These are phyloP conservation scores for Colletotrichum trifolii DNA, from an alignment of 2,329 filamentous ascomycete genomes.

Conservation along the genomic window DNA sequence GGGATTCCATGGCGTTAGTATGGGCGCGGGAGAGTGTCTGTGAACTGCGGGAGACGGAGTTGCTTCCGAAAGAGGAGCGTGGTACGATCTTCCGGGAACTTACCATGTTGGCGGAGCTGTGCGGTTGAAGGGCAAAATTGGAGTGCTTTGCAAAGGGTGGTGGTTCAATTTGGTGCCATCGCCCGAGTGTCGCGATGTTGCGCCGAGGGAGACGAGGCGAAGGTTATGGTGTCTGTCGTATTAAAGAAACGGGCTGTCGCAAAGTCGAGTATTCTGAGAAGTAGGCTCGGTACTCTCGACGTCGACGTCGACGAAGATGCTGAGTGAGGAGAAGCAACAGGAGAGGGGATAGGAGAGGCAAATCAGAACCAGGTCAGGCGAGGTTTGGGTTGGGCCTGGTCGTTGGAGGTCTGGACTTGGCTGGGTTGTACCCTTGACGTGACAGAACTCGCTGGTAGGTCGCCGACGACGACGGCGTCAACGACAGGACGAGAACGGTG, in stretches of 20 bases:
- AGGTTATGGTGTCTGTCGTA: neutral
- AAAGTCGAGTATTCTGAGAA: neutral
- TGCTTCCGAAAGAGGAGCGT: neutral
- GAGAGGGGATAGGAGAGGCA: neutral
- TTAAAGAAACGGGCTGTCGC: neutral
- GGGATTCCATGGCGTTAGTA: slow-evolving; percentile 7
- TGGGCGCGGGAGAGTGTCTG: neutral
- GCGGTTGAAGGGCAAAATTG: neutral
- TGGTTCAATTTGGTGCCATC: slow-evolving; percentile 20
- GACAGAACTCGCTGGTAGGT: slow-evolving; percentile 18
- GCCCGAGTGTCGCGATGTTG: slow-evolving; percentile 13
- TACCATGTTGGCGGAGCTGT: slow-evolving; percentile 21
- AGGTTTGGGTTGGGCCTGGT: neutral
- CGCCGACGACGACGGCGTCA: neutral
- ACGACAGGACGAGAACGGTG: neutral
- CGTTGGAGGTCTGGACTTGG: slow-evolving; percentile 15
- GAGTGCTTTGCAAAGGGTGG: slow-evolving; percentile 3
- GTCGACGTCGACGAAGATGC: neutral
- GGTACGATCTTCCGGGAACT: neutral
- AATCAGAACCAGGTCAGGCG: neutral
- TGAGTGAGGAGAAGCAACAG: neutral
- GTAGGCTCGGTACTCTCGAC: neutral
- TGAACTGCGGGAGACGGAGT: slow-evolving; percentile 1
- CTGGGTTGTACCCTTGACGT: slow-evolving; percentile 5
- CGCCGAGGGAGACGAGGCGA: neutral